These are phyloP conservation scores for Fusarium solani-melongenae DNA, from an alignment of 2,329 filamentous ascomycete species.

Conservation along the genomic window DNA sequence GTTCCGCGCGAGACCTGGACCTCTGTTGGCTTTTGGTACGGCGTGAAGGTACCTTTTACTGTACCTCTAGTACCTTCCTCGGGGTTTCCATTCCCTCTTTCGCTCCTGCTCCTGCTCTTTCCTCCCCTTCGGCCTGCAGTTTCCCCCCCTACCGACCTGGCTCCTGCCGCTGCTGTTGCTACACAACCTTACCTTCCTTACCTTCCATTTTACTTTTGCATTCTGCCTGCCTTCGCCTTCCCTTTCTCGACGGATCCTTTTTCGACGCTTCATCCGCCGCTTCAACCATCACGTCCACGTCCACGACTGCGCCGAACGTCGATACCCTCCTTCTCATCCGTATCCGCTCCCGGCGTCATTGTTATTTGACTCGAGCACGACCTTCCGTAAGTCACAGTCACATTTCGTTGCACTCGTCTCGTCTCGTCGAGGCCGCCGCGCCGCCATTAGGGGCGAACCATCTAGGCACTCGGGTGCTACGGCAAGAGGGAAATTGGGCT, in stretches of 20 bases:
- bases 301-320: constrained; percentile 32
- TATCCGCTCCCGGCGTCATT: constrained; percentile 29
- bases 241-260: constrained; percentile 40
- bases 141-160: constrained; percentile 38
- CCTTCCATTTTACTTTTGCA: constrained; percentile 33
- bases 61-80: constrained; percentile 1
- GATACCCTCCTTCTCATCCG: constrained; percentile 35
- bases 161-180: constrained; percentile 25
- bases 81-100: constrained; percentile 16
- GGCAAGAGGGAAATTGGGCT: constrained; percentile 15
- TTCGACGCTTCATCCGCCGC: constrained; percentile 37
- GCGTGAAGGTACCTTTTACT: background rate
- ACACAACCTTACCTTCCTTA: constrained; percentile 30
- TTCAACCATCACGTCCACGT: constrained; percentile 31
- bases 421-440: constrained; percentile 1
- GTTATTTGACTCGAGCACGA: constrained; percentile 37
- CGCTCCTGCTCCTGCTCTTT: constrained; percentile 2
- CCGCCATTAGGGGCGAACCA: constrained; percentile 14
- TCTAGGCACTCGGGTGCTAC: constrained; percentile 5
- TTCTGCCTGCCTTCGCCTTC: background rate
- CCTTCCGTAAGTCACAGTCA: constrained; percentile 41
- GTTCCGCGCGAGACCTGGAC: constrained; percentile 23
- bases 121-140: constrained; percentile 39
- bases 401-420: background rate
- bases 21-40: constrained; percentile 29